Conservation (phyloP, 371 early-diverging fungal genomes). For the Mortierella sp. region DNA sequence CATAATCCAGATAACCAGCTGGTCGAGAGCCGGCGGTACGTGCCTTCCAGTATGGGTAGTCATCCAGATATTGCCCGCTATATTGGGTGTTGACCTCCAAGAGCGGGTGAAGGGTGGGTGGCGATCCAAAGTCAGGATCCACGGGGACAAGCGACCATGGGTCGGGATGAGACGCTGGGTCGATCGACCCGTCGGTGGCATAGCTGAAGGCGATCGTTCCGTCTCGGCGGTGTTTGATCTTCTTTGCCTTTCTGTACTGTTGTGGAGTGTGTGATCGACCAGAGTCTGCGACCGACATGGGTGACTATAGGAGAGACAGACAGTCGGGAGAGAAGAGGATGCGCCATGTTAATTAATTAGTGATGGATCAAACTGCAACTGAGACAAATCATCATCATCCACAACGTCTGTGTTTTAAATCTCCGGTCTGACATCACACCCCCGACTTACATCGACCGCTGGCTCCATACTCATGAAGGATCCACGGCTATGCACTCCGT, state of each 20-base stretch:
- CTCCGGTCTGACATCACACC: neutral
- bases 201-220: slow-evolving; percentile 55
- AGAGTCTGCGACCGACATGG: slow-evolving; percentile 33
- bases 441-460: slow-evolving; percentile 60
- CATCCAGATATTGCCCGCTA: slow-evolving; percentile 46
- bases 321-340: neutral
- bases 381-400: neutral
- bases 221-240: slow-evolving; percentile 52
- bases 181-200: slow-evolving; percentile 54
- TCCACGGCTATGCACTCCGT: slow-evolving; percentile 32
- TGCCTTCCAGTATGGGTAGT: slow-evolving; percentile 60
- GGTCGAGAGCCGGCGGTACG: slow-evolving; percentile 38
- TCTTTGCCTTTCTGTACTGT: slow-evolving; percentile 51
- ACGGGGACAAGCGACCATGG: slow-evolving; percentile 55
- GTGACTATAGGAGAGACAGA: slow-evolving; percentile 27
- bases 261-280: slow-evolving; percentile 49
- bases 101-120: slow-evolving; percentile 30
- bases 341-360: neutral
- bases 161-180: slow-evolving; percentile 54
- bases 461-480: slow-evolving; percentile 61
- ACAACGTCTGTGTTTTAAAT: neutral
- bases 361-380: neutral
- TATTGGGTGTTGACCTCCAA: slow-evolving; percentile 22
- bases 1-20: slow-evolving; percentile 68
- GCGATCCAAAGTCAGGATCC: slow-evolving; percentile 37